Conservation (phyloP, 2,329 filamentous ascomycete genomes). For the Aureobasidium subglaciale region DNA sequence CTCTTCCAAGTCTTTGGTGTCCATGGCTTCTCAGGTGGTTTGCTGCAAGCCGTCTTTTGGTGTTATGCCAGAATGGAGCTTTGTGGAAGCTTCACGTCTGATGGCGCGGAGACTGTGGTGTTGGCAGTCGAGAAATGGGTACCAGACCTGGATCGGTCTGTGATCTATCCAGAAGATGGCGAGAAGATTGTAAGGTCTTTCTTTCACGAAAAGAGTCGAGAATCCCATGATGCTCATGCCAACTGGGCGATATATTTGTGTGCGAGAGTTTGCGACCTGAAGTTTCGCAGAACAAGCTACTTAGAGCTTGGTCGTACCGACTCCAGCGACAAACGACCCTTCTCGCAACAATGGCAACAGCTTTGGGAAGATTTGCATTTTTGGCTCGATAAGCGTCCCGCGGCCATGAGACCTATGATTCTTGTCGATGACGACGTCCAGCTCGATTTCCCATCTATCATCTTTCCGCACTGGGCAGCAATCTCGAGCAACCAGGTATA, state of each 20-base stretch:
- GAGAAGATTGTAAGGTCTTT: not conserved
- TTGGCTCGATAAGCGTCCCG: constrained; percentile 1
- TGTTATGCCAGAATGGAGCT: not conserved
- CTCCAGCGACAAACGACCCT: not conserved
- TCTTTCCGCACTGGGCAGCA: constrained; percentile 1
- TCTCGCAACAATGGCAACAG: not conserved
- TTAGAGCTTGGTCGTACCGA: not conserved
- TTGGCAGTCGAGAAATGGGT: not conserved
- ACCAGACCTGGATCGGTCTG: not conserved
- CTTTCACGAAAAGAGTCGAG: not conserved
- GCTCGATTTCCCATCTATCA: not conserved
- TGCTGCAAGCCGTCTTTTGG: constrained; percentile 4
- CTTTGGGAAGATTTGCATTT: not conserved
- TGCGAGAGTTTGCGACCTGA: constrained; percentile 3
- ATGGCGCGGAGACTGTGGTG: not conserved
- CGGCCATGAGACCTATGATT: not conserved
- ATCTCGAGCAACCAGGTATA: constrained; percentile 8
- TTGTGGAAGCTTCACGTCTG: not conserved
- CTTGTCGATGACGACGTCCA: not conserved
- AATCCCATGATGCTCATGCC: constrained; percentile 1
- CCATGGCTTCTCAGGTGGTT: constrained; percentile 1
- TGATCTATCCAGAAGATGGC: not conserved
- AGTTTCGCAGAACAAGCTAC: constrained; percentile 1
- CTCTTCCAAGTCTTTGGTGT: constrained; percentile 5
- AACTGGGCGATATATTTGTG: constrained; percentile 5